These are phyloP conservation scores for Apophysomyces trapeziformis DNA, from an alignment of 371 early-diverging fungal genomes.

Conservation along the genomic window DNA sequence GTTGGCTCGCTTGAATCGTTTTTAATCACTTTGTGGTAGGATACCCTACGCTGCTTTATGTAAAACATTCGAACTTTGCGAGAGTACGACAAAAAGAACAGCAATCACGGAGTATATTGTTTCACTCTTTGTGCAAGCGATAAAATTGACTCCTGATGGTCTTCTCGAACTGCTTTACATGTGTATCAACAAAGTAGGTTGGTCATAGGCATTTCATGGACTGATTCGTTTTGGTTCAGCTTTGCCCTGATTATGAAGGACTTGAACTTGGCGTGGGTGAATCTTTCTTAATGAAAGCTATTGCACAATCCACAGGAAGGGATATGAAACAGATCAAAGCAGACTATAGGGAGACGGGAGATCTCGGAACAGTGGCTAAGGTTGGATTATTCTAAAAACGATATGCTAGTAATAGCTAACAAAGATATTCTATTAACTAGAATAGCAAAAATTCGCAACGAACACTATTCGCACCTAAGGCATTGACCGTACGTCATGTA, in stretches of 20 bases:
- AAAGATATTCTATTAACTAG: constrained; percentile 33
- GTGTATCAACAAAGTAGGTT: constrained; percentile 87
- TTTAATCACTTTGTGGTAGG: constrained; percentile 29
- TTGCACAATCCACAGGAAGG: constrained; percentile 89
- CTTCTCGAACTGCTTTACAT: constrained; percentile 85
- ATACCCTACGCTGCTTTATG: constrained; percentile 88
- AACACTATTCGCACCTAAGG: constrained; percentile 79
- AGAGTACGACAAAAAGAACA: constrained; percentile 70
- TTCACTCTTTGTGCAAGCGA: constrained; percentile 77
- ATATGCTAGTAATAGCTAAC: not conserved
- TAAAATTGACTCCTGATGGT: constrained; percentile 70
- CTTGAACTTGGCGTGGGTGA: constrained; percentile 98
- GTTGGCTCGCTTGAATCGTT: not conserved
- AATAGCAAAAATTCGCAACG: constrained; percentile 77
- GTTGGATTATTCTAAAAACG: constrained; percentile 28
- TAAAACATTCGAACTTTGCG: constrained; percentile 86
- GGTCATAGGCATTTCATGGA: not conserved
- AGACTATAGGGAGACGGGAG: constrained; percentile 82
- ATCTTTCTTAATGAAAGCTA: constrained; percentile 90
- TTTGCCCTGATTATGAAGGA: constrained; percentile 96
- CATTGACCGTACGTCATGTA: constrained; percentile 81
- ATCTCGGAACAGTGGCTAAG: constrained; percentile 92
- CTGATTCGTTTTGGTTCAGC: constrained; percentile 37
- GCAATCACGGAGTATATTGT: constrained; percentile 84
- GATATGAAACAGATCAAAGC: constrained; percentile 77